Percentiles rank a stretch among this genome's conserved stretches.
phyloP scores from a whole-genome alignment of 2,329 filamentous ascomycete genomes.

The Sclerotinia sclerotiorum region DNA sequence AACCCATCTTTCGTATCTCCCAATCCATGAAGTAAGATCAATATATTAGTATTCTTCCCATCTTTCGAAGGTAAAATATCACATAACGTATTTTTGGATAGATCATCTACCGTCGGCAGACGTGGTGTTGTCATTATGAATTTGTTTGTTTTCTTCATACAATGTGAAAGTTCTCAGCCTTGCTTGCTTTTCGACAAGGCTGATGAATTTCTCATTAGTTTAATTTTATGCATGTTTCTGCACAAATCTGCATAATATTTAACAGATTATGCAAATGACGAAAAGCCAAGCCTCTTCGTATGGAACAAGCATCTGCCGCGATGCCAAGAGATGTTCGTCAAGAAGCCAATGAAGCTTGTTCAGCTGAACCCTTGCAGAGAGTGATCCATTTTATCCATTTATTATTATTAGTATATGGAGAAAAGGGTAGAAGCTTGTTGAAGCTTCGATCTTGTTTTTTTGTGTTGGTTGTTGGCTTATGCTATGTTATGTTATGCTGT shows the following conservation, averaged over 20 bases:
- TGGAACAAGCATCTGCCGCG: conserved; percentile 4
- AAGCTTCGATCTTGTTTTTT: neutral
- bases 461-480: too few species aligned
- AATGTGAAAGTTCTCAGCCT: neutral
- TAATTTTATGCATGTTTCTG: neutral
- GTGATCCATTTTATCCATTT: neutral
- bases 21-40: conserved; percentile 67
- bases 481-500: too few species aligned
- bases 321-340: conserved; percentile 2
- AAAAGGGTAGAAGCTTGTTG: neutral
- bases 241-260: neutral
- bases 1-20: conserved; percentile 63
- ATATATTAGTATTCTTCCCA: conserved; percentile 54
- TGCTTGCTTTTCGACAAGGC: neutral
- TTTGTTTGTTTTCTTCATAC: neutral
- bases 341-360: conserved; percentile 18
- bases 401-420: neutral
- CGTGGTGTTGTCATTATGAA: conserved; percentile 23
- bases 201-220: neutral
- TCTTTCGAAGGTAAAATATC: conserved; percentile 39
- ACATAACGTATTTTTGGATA: conserved; percentile 46
- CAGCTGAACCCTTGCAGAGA: conserved; percentile 6
- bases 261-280: neutral
- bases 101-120: conserved; percentile 46
- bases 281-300: neutral